Conservation (phyloP, 2,329 filamentous ascomycete species). For the Botrytis squamosa region DNA sequence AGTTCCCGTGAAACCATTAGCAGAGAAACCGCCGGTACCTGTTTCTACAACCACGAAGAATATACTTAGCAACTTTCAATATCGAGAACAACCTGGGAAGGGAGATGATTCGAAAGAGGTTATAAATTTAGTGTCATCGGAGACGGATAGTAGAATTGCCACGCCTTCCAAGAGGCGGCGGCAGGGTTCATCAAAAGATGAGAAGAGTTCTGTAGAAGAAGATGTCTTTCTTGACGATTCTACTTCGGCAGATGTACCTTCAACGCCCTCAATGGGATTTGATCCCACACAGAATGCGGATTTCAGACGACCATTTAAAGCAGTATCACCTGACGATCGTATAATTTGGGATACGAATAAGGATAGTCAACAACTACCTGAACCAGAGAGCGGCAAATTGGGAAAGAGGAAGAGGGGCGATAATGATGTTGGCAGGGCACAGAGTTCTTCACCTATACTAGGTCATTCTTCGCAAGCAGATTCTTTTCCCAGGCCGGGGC, state of each 20-base stretch:
- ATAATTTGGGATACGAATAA: slow-evolving; percentile 58
- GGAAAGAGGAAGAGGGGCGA: slow-evolving; percentile 22
- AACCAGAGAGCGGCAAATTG: slow-evolving; percentile 46
- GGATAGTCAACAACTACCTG: slow-evolving; percentile 43
- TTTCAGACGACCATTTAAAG: slow-evolving; percentile 43
- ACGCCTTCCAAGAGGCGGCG: slow-evolving; percentile 12
- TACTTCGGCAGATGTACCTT: slow-evolving; percentile 32
- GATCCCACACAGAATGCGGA: slow-evolving; percentile 19
- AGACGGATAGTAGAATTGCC: slow-evolving; percentile 34
- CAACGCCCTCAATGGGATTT: slow-evolving; percentile 55
- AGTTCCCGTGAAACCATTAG: slow-evolving; percentile 30
- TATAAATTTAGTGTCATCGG: slow-evolving; percentile 27
- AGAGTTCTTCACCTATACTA: slow-evolving; percentile 68
- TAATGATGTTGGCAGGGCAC: slow-evolving; percentile 43
- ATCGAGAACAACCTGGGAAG: slow-evolving; percentile 40
- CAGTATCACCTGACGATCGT: slow-evolving; percentile 59
- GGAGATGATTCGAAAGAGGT: slow-evolving; percentile 31
- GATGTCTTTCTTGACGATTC: background rate
- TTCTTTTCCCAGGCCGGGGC: slow-evolving; percentile 61
- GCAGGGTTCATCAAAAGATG: background rate
- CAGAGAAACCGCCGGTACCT: slow-evolving; percentile 35
- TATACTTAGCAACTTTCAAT: slow-evolving; percentile 59
- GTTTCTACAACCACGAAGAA: slow-evolving; percentile 57
- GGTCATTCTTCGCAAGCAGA: slow-evolving; percentile 40
- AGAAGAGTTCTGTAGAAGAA: background rate